Evolutionary conservation across 179 eudicot species (phyloP).

Genomic region (Silene vulgaris): DNA sequence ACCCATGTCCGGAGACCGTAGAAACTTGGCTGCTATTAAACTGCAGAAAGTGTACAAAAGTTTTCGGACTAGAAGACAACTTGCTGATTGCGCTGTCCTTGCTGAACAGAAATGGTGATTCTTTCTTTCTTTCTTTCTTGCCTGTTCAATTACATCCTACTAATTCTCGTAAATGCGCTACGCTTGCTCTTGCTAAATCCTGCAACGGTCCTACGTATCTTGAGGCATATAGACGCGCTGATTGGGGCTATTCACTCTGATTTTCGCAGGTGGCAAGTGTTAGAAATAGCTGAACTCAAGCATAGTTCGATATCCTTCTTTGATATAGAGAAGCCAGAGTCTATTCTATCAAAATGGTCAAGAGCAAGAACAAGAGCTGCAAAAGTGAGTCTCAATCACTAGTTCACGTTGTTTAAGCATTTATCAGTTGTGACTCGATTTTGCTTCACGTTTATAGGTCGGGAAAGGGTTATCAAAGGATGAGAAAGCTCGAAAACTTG

Average conservation of each 20-base stretch:
- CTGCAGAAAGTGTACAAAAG: constrained; percentile 82
- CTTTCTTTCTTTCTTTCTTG: no score
- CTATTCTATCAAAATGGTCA: constrained; percentile 76
- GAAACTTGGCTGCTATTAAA: constrained; percentile 52
- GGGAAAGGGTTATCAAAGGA: constrained; percentile 86
- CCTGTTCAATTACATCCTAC: not conserved
- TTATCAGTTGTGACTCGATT: not conserved
- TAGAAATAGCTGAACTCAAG: constrained; percentile 81
- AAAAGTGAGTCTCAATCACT: constrained; percentile 39
- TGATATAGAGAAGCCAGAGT: constrained; percentile 59
- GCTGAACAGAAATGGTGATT: constrained; percentile 80
- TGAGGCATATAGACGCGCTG: no score
- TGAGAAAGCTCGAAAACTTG: constrained; percentile 76
- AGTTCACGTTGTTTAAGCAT: not conserved
- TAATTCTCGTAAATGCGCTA: no score
- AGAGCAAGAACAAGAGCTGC: constrained; percentile 76
- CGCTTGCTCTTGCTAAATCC: no score
- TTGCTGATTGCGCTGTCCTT: constrained; percentile 88
- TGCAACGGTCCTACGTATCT: no score
- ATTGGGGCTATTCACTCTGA: not conserved
- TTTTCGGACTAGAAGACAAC: constrained; percentile 69
- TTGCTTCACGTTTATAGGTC: constrained; percentile 36
- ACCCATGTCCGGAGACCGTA: constrained; percentile 10
- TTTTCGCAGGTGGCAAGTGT: constrained; percentile 65
- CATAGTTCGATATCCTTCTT: constrained; percentile 76